These are phyloP conservation scores for Phoma sp. DNA, from an alignment of 2,329 filamentous ascomycete genomes.

Conservation along the genomic window DNA sequence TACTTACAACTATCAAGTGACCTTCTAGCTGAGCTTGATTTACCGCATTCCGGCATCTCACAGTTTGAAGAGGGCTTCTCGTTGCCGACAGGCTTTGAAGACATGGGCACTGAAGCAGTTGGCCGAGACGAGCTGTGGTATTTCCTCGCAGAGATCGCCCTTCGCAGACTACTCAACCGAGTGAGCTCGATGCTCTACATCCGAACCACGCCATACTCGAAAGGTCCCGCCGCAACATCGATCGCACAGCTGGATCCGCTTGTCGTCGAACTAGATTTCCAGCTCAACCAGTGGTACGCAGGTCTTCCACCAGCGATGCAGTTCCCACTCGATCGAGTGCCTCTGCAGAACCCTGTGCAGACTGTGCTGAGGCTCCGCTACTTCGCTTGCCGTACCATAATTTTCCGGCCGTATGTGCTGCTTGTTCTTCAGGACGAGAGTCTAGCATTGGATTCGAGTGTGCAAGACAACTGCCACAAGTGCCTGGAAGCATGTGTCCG, in stretches of 20 bases:
- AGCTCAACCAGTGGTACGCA: conserved; percentile 85
- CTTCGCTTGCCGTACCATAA: conserved; percentile 85
- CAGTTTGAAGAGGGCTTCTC: conserved; percentile 82
- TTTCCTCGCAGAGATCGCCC: conserved; percentile 81
- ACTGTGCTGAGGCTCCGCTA: conserved; percentile 80
- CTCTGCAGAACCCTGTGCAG: conserved; percentile 75
- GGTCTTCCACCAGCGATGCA: conserved; percentile 75
- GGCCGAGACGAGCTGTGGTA: conserved; percentile 85
- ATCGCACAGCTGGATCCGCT: conserved; percentile 78
- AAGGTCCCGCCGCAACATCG: conserved; percentile 61
- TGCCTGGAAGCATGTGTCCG: conserved; percentile 81
- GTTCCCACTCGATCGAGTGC: conserved; percentile 73
- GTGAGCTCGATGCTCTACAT: conserved; percentile 82
- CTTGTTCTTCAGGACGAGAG: conserved; percentile 80
- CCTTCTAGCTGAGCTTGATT: conserved; percentile 77
- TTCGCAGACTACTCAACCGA: conserved; percentile 77
- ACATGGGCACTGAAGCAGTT: conserved; percentile 68
- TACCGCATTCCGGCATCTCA: conserved; percentile 82
- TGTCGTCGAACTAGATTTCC: conserved; percentile 80
- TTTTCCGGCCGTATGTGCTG: conserved; percentile 82
- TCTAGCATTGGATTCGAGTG: conserved; percentile 71
- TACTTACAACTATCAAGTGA: conserved; percentile 53
- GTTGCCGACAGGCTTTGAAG: conserved; percentile 77
- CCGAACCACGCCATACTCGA: conserved; percentile 58
- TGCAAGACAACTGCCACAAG: conserved; percentile 79